A percentile compares a stretch with the other conserved stretches of the same genome.
phyloP scores from a whole-genome alignment of 768 basidiomycete genomes.

The Calvatia gigantea region DNA sequence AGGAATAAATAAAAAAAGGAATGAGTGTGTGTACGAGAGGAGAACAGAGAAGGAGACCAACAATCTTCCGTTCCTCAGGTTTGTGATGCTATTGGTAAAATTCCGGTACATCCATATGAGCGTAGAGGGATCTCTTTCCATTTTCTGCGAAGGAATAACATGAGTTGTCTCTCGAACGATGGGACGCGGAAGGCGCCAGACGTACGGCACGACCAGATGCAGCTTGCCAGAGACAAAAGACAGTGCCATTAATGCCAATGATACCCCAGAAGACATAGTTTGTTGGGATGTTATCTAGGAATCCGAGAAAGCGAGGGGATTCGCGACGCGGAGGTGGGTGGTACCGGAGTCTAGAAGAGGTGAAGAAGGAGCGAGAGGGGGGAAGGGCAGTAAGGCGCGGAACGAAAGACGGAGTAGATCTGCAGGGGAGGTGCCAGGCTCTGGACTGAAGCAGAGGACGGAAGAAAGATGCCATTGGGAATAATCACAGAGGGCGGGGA shows the following conservation, averaged over 20 bases:
- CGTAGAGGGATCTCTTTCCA: constrained; percentile 35
- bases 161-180: no score
- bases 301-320: constrained; percentile 22
- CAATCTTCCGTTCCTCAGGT: constrained; percentile 64
- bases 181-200: background rate
- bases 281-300: constrained; percentile 52
- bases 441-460: constrained; percentile 7
- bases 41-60: constrained; percentile 28
- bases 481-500: background rate
- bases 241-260: constrained; percentile 56
- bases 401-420: background rate
- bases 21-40: background rate
- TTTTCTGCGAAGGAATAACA: constrained; percentile 27
- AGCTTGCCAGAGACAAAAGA: constrained; percentile 54
- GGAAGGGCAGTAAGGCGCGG: background rate
- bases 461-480: constrained; percentile 11
- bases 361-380: constrained; percentile 16
- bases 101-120: constrained; percentile 54
- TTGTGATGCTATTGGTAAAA: constrained; percentile 59
- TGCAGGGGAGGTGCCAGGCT: background rate
- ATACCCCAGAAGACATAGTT: constrained; percentile 59
- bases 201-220: constrained; percentile 34
- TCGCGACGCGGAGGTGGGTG: constrained; percentile 12
- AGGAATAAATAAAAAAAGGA: constrained; percentile 1
- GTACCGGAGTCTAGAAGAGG: constrained; percentile 20